A percentile compares a stretch with the other conserved stretches of the same genome.
Conservation (phyloP, 768 basidiomycete species). For the Tulasnella sp. region DNA sequence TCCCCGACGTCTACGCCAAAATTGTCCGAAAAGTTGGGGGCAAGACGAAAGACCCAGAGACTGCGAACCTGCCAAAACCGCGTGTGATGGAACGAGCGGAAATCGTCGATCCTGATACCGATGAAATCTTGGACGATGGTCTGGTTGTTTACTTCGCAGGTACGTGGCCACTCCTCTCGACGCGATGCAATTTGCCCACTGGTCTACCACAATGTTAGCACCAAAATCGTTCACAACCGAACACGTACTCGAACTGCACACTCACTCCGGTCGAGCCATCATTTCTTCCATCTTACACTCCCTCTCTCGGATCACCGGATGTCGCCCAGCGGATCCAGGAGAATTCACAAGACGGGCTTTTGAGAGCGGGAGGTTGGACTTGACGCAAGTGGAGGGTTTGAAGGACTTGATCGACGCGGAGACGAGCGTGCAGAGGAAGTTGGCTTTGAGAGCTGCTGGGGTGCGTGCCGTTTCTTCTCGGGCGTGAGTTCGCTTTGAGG, state of each 20-base stretch:
- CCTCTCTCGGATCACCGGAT: slow-evolving; percentile 51
- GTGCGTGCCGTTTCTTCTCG: slow-evolving; percentile 49
- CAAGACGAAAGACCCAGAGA: too few species aligned
- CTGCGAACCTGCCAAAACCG: slow-evolving; percentile 51
- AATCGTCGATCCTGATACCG: slow-evolving; percentile 63
- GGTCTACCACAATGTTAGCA: slow-evolving; percentile 50
- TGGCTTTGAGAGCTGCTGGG: slow-evolving; percentile 68
- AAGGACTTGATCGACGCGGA: slow-evolving; percentile 88
- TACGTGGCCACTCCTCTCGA: slow-evolving; percentile 39
- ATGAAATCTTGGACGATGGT: slow-evolving; percentile 74
- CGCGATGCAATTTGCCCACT: not conserved
- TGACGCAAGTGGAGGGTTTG: slow-evolving; percentile 88
- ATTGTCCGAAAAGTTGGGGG: slow-evolving; percentile 54
- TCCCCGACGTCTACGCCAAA: slow-evolving; percentile 60
- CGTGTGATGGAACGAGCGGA: slow-evolving; percentile 73
- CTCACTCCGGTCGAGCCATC: slow-evolving; percentile 84
- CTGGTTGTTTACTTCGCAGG: slow-evolving; percentile 81
- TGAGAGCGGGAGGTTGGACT: slow-evolving; percentile 74
- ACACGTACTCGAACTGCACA: slow-evolving; percentile 79
- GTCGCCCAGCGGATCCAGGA: slow-evolving; percentile 80
- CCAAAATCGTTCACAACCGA: slow-evolving; percentile 81
- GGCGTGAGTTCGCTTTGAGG: not conserved
- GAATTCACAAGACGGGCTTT: slow-evolving; percentile 90
- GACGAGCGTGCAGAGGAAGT: slow-evolving; percentile 76
- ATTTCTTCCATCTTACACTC: slow-evolving; percentile 69